These are phyloP conservation scores for Phoma sp. DNA, from an alignment of 2,329 filamentous ascomycete species.

Conservation along the genomic window DNA sequence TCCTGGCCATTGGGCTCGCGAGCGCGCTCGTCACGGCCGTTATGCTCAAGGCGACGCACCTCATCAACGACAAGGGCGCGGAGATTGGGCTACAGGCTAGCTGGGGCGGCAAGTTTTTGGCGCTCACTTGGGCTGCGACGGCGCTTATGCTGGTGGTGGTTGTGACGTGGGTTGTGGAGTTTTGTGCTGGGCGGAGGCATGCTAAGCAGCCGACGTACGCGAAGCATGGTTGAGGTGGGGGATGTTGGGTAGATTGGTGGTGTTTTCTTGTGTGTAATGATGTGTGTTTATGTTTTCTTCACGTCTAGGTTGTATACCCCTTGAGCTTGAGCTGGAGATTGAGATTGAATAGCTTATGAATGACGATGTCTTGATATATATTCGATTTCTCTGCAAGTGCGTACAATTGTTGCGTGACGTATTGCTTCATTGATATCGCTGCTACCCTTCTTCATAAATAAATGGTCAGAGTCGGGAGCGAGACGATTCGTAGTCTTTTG, in stretches of 20 bases:
- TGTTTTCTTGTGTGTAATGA: background rate
- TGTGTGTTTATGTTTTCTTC: background rate
- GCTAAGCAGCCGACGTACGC: slow-evolving; percentile 20
- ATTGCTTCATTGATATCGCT: no score
- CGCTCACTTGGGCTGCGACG: slow-evolving; percentile 65
- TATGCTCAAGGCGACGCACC: slow-evolving; percentile 58
- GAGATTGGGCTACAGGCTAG: slow-evolving; percentile 57
- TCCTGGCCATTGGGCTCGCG: slow-evolving; percentile 69
- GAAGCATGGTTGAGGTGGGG: slow-evolving; percentile 29
- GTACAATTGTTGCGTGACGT: no score
- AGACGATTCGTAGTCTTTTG: no score
- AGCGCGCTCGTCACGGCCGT: slow-evolving; percentile 76
- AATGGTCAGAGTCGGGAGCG: no score
- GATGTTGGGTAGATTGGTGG: background rate
- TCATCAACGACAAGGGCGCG: slow-evolving; percentile 62
- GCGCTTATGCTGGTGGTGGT: slow-evolving; percentile 51
- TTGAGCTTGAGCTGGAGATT: slow-evolving; percentile 11
- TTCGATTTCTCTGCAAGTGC: no score
- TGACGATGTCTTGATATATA: background rate
- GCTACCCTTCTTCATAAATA: no score
- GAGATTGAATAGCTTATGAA: slow-evolving; percentile 7
- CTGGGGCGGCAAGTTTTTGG: slow-evolving; percentile 62
- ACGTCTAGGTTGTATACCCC: slow-evolving; percentile 14
- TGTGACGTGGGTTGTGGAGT: slow-evolving; percentile 38
- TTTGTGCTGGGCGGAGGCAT: slow-evolving; percentile 33